Evolutionary conservation across 169 alveolate genomes (phyloP), one percentile per base, ranked within the genome.

Genomic region (Cystoisospora suis): DNA sequence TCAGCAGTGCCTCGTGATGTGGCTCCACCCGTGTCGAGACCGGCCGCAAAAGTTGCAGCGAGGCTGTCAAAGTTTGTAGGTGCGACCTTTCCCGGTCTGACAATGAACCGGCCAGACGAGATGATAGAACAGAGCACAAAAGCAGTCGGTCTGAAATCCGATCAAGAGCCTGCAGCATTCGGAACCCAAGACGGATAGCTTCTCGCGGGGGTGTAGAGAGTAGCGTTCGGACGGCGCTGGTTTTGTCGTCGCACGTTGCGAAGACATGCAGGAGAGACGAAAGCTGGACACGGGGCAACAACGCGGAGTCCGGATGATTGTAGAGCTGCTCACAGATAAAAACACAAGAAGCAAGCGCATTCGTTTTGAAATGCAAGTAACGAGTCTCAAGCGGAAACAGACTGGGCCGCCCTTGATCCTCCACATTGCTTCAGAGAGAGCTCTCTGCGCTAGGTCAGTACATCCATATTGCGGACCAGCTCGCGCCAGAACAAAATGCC

Each of bases 41-140:
- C 34, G 65, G 86, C 61, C 87, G 81, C 56, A 93, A 92, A 40
- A 93, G 88, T 44, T 90, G 95, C 65, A 93, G 89, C 42, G 95
- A 79, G 0, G 94, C 93, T 75, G 81, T 34, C 72, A 90, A 92
- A 40, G 85, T 92, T 12, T 85, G 92, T 29, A 86, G 83, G 46
- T 83, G 88, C 70, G 80, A 70, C 77, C 86, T 70, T 32, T 70
- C 70, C 61, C 3, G 44, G 42, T 75, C 38, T 32, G 81, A 58
- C 32, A 49, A 56, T 7, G 45, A 47, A 0, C n/a, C 56, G 75
- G 36, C 23, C 65, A 42, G 58, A 4, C n/a, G 56, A 69, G 34
- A 49, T 36, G 56, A 59, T 32, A 77, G 90, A 53, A 90, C 34
- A 38, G 40, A 61, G 81, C 90, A 90, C 42, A 90, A 69, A 34